These are phyloP conservation scores for Mortierella sp. DNA, from an alignment of 371 early-diverging fungal genomes.

Conservation along the genomic window DNA sequence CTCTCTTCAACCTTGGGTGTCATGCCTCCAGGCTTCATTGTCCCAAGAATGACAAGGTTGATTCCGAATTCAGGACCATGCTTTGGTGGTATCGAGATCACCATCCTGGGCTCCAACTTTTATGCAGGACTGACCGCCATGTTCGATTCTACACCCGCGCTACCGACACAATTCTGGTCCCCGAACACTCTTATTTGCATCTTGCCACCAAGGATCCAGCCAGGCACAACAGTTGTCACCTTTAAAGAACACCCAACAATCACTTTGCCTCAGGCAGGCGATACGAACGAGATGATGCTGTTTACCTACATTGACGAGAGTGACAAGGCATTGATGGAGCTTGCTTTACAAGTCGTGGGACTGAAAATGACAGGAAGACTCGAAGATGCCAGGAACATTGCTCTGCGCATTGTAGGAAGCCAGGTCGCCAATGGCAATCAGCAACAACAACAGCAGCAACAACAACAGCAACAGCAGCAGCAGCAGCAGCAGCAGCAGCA, in stretches of 20 bases:
- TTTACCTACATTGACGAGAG: constrained; percentile 75
- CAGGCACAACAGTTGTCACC: constrained; percentile 83
- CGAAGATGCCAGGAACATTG: constrained; percentile 79
- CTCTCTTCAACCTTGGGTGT: constrained; percentile 32
- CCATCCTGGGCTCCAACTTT: constrained; percentile 84
- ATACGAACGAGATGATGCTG: constrained; percentile 63
- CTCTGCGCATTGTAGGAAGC: constrained; percentile 80
- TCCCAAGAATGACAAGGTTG: constrained; percentile 65
- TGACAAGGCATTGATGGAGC: constrained; percentile 87
- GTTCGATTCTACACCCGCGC: constrained; percentile 69
- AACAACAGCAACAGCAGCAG: constrained; percentile 26
- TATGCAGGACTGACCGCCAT: constrained; percentile 69
- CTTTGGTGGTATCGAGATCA: constrained; percentile 87
- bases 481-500: constrained; percentile 43
- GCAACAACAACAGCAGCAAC: constrained; percentile 32
- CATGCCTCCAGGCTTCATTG: constrained; percentile 47
- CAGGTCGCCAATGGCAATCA: constrained; percentile 58
- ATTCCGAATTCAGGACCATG: constrained; percentile 84
- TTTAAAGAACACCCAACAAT: constrained; percentile 70
- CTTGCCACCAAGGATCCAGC: constrained; percentile 77
- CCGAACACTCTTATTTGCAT: constrained; percentile 83
- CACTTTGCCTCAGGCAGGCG: constrained; percentile 43
- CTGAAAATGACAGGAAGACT: constrained; percentile 83
- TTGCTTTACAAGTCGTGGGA: constrained; percentile 89
- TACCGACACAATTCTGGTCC: constrained; percentile 77